Percentiles rank a stretch among this genome's conserved stretches.
These are phyloP conservation scores for Ganoderma lucidum DNA, from an alignment of 1,284 basidiomycete genomes.

Conservation along the genomic window DNA sequence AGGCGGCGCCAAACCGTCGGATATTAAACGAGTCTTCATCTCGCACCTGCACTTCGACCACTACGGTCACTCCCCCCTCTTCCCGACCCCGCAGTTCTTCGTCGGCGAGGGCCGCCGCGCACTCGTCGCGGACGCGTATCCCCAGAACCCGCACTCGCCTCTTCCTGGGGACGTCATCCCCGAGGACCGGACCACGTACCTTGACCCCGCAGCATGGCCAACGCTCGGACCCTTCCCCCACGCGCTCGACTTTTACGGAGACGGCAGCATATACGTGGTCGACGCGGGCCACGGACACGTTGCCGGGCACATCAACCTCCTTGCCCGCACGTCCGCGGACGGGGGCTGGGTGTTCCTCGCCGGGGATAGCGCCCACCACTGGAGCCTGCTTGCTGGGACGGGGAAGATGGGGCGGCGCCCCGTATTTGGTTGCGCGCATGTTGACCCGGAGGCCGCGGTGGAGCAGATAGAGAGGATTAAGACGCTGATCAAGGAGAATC, in stretches of 20 bases:
- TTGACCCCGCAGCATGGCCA: slow-evolving; percentile 25
- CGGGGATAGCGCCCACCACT: slow-evolving; percentile 64
- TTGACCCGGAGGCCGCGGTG: slow-evolving; percentile 50
- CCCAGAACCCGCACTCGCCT: slow-evolving; percentile 38
- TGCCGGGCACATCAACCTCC: slow-evolving; percentile 59
- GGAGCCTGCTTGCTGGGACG: slow-evolving; percentile 57
- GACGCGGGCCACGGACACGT: slow-evolving; percentile 61
- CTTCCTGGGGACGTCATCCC: slow-evolving; percentile 52
- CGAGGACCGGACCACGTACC: slow-evolving; percentile 47
- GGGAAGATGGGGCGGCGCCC: slow-evolving; percentile 47
- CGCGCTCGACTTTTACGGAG: slow-evolving; percentile 61
- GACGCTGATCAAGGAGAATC: slow-evolving; percentile 43
- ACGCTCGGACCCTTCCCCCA: slow-evolving; percentile 58
- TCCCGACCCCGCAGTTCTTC: slow-evolving; percentile 54
- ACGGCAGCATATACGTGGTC: slow-evolving; percentile 64
- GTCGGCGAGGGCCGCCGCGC: slow-evolving; percentile 47
- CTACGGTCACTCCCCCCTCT: slow-evolving; percentile 51
- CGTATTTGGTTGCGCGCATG: slow-evolving; percentile 49
- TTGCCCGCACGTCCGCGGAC: slow-evolving; percentile 61
- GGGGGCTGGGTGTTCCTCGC: slow-evolving; percentile 66
- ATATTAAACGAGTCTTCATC: slow-evolving; percentile 53
- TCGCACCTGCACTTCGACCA: slow-evolving; percentile 46
- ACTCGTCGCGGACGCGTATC: slow-evolving; percentile 48
- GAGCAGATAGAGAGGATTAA: slow-evolving; percentile 52
- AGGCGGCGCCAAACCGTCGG: slow-evolving; percentile 51